These are phyloP conservation scores for Pseudogymnoascus sp. DNA, from an alignment of 2,329 filamentous ascomycete species.

Conservation along the genomic window DNA sequence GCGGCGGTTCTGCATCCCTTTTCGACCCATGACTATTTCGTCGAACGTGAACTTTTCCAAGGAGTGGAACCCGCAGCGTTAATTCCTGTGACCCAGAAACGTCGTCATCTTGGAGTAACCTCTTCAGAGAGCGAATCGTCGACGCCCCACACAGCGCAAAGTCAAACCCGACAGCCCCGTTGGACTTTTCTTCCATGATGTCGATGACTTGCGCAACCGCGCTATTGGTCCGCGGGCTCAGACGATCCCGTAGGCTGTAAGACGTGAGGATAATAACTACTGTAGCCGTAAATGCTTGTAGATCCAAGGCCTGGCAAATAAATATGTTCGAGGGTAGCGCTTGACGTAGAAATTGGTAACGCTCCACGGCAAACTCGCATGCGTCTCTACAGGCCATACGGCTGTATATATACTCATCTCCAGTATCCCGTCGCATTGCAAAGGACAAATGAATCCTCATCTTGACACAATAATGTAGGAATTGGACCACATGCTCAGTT, in stretches of 20 bases:
- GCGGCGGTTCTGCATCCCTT: neutral
- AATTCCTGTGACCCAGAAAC: slow-evolving; percentile 11
- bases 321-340: slow-evolving; percentile 15
- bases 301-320: slow-evolving; percentile 14
- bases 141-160: slow-evolving; percentile 9
- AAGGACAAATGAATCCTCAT: slow-evolving; percentile 17
- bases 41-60: slow-evolving; percentile 18
- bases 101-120: slow-evolving; percentile 15
- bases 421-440: slow-evolving; percentile 13
- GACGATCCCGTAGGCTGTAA: slow-evolving; percentile 8
- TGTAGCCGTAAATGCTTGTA: slow-evolving; percentile 18
- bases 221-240: slow-evolving; percentile 9
- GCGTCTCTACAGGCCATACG: slow-evolving; percentile 17
- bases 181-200: slow-evolving; percentile 16
- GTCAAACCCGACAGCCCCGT: slow-evolving; percentile 2
- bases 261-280: slow-evolving; percentile 17
- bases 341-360: slow-evolving; percentile 15
- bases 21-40: slow-evolving; percentile 12
- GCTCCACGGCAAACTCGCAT: slow-evolving; percentile 14
- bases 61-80: slow-evolving; percentile 17
- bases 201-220: slow-evolving; percentile 15
- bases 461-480: slow-evolving; percentile 15
- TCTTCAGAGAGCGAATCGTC: slow-evolving; percentile 15
- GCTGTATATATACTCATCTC: slow-evolving; percentile 15
- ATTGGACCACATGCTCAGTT: slow-evolving; percentile 16